Base-by-base conservation (phyloP, 1,284 basidiomycete genomes). In the Moesziomyces sp. region DNA sequence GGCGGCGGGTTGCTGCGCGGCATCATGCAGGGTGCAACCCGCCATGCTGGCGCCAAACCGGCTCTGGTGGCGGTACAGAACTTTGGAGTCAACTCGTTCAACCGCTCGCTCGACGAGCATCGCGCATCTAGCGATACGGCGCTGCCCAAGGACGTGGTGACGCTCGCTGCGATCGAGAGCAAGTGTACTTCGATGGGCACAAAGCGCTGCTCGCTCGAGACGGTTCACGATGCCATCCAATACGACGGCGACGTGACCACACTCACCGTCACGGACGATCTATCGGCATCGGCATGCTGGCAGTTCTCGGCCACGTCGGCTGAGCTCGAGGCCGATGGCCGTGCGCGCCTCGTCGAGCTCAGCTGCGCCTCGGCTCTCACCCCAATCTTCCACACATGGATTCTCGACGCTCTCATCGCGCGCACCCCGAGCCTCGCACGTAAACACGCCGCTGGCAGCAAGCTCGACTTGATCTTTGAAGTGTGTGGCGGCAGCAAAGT, bases 141-240 rank as follows among this genome's bases (percentile, higher is more conserved):
- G 7, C 46, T 57, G 7, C 64, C 64, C 4, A 1, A 43, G 11
- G 23, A 58, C 1, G 55, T 68, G 0, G 69, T 78, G 5, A 26
- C 53, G 16, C 52, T 78, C 6, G 14, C 46, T 0, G 60, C 48
- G 1, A 83, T 83, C 50, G 66, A 67, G 5, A 77, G 70, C 30
- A 80, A 79, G 35, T 79, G 78, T n/a, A 79, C 81, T 1, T 72
- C 74, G 9, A 72, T 83, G 64, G 82, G 81, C 34, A 73, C 81
- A 1, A 56, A 69, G 14, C 46, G 52, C 16, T 73, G 81, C 58
- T 76, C 72, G 28, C 38, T 56, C 21, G 44, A 56, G 26, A 62
- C 60, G 5, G 42, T 62, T 13, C 54, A 73, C 21, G 67, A 77
- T 34, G 74, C 76, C 40, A 70, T 77, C 43, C 56, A 57, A 16